Evolutionary conservation across 192 early-diverging fungal genomes (phyloP).

Genomic region (Jimgerdemannia flammicorona): DNA sequence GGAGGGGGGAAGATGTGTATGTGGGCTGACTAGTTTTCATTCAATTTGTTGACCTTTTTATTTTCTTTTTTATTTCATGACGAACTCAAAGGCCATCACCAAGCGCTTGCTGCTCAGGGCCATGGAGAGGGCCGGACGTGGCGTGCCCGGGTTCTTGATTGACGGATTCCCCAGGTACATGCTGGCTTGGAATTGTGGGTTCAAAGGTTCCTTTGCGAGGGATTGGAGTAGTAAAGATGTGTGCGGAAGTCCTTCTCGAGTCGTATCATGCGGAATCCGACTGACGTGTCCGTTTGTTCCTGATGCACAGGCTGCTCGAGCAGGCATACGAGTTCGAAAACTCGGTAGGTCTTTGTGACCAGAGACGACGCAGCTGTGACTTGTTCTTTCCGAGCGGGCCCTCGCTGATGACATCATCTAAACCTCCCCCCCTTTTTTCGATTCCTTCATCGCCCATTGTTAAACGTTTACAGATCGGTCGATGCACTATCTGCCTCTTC

Average conservation of each 20-base stretch:
- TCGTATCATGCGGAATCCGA: background rate
- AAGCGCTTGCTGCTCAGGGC: constrained; percentile 11
- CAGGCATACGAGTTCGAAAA: constrained; percentile 43
- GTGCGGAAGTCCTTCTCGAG: too few species aligned
- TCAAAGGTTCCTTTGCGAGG: too few species aligned
- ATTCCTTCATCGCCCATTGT: too few species aligned
- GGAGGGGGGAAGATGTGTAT: too few species aligned
- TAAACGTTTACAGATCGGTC: constrained; percentile 22
- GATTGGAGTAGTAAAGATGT: too few species aligned
- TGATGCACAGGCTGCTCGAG: constrained; percentile 15
- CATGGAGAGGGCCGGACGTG: constrained; percentile 2
- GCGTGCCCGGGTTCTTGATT: constrained; percentile 43
- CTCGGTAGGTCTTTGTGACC: background rate
- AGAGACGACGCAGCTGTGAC: too few species aligned
- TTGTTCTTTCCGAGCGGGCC: too few species aligned
- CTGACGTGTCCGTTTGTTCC: background rate
- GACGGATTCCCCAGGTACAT: constrained; percentile 65
- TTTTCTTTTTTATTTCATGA: background rate
- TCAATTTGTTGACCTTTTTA: background rate
- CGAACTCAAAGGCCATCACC: background rate
- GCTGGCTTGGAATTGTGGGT: background rate
- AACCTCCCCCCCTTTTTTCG: background rate
- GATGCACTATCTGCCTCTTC: constrained; percentile 41
- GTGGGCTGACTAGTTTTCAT: background rate
- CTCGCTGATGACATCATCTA: too few species aligned